Conservation (phyloP, 305 asterid species). For the Rubia peregrina region DNA sequence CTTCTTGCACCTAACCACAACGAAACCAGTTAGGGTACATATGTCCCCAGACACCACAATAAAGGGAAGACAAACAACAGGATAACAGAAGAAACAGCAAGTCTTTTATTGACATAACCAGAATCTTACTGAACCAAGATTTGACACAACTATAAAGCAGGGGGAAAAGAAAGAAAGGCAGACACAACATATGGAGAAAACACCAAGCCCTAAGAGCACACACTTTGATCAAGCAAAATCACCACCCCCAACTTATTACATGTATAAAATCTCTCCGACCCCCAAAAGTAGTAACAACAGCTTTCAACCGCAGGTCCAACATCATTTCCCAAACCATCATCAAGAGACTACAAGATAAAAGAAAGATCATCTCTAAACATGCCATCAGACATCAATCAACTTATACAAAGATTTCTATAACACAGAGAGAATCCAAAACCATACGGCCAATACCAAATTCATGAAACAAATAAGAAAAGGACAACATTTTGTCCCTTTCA, state of each 20-base stretch:
- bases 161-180: background rate
- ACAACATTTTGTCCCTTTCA: background rate
- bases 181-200: background rate
- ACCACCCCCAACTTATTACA: background rate
- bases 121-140: background rate
- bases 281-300: background rate
- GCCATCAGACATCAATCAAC: background rate
- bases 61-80: background rate
- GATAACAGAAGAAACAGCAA: background rate
- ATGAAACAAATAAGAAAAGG: background rate
- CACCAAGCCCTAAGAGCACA: background rate
- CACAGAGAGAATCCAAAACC: background rate
- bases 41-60: background rate
- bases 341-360: background rate
- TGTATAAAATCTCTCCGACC: background rate
- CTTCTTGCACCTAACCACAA: slow-evolving; percentile 69
- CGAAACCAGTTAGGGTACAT: background rate
- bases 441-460: background rate
- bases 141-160: background rate
- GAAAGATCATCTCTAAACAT: background rate
- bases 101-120: background rate
- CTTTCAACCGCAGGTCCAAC: background rate
- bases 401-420: too few relatives aligned
- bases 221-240: too few relatives aligned
- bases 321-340: background rate